Conservation (phyloP, 2,329 filamentous ascomycete genomes). For the Incumbomyces lentus region DNA sequence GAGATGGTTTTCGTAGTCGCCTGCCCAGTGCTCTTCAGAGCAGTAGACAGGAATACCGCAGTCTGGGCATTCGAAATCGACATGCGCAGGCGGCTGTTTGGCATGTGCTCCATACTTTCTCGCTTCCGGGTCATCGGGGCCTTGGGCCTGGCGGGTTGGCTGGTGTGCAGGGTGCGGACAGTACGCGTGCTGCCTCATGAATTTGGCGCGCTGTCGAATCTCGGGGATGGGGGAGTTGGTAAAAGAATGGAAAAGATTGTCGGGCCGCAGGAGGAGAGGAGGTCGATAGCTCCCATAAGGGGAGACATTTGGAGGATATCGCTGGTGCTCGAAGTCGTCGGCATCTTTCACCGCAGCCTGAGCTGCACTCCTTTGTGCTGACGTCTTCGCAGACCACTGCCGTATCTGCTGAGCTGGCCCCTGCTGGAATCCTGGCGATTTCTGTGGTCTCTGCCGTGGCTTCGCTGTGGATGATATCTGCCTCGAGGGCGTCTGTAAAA, state of each 20-base stretch:
- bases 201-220: constrained; percentile 77
- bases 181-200: constrained; percentile 85
- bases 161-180: constrained; percentile 86
- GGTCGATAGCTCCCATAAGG: constrained; percentile 19
- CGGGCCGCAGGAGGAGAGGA: constrained; percentile 47
- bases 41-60: constrained; percentile 92
- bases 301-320: constrained; percentile 9
- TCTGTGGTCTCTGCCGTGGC: constrained; percentile 5
- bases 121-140: constrained; percentile 53
- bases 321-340: constrained; percentile 18
- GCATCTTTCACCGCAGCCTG: constrained; percentile 6
- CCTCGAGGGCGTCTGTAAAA: constrained; percentile 1
- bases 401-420: constrained; percentile 11
- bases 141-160: constrained; percentile 57
- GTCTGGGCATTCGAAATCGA: constrained; percentile 90
- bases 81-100: constrained; percentile 58
- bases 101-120: constrained; percentile 42
- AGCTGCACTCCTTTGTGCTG: constrained; percentile 11
- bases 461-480: constrained; percentile 7
- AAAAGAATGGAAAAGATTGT: constrained; percentile 90
- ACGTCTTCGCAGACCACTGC: constrained; percentile 1
- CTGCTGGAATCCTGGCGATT: constrained; percentile 4
- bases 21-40: constrained; percentile 88
- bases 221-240: constrained; percentile 78
- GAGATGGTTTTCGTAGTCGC: constrained; percentile 86